Evolutionary conservation across 495 filamentous ascomycete species (phyloP), one percentile per base, ranked within the genome.

Genomic region (Xylaria nigripes): DNA sequence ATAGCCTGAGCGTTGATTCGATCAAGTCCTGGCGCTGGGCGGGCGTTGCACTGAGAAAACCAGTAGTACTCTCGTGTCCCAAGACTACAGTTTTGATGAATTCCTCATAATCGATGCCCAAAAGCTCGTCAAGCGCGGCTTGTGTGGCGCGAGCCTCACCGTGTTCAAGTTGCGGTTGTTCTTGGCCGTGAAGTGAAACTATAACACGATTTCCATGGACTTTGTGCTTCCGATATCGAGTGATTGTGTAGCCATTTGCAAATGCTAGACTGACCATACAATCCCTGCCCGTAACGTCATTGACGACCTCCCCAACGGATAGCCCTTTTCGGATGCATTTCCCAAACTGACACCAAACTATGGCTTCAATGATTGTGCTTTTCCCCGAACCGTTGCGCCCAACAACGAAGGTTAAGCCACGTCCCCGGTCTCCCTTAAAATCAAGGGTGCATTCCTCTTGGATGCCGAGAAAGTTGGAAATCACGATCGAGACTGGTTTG

Each of bases 341-440:
- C 7, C 67, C 67, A 25, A 68, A 70, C 25, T 68, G 67, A 32
- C 63, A 70, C 67, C 66, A 70, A 2, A 62, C 61, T 16, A 67
- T 59, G n/a, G 67, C 67, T 45, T 70, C 67, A 16, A 70, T 51
- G 3, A 70, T 30, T 4, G 64, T 65, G 50, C 63, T 67, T 45
- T 70, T 65, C 16, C 65, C 65, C 3, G 65, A 56, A 6, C 63
- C 63, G 29, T 66, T 66, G 30, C 45, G 43, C 15, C 63, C 63
- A 13, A 57, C 50, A 16, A 66, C 51, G 18, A 68, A 62, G 44
- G 58, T 63, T 30, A 66, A 58, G 21, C 67, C 67, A 2, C 50
- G 66, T 9, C 49, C 51, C 25, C 67, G 55, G 21, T 64, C 51
- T 19, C 55, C 34, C 34, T 51, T 41, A 44, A 70, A 70, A 42